Conservation (phyloP, 208 protist genomes). For the Trichomonas gallinae region DNA sequence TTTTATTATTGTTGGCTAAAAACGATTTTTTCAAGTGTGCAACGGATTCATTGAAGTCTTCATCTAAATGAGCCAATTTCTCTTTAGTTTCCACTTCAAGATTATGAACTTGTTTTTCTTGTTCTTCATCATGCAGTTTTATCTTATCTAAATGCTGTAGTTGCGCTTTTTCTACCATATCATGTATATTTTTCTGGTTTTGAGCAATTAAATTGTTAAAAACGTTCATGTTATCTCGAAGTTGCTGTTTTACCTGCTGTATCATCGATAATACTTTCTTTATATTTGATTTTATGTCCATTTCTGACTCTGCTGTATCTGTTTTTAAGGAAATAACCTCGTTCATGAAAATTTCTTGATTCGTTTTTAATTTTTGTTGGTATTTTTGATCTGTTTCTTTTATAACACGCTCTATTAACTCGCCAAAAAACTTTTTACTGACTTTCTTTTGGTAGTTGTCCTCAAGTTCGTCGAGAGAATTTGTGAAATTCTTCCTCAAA, state of each 20-base stretch:
- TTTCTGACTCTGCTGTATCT: not conserved
- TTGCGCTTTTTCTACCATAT: not conserved
- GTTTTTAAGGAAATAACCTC: not conserved
- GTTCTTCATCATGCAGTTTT: not conserved
- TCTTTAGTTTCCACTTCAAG: not conserved
- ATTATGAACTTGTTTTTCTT: not conserved
- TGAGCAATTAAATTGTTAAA: not conserved
- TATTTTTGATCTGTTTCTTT: not conserved
- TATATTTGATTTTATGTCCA: not conserved
- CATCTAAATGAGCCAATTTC: not conserved
- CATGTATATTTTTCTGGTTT: not conserved
- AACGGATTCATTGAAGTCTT: not conserved
- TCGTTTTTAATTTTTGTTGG: not conserved
- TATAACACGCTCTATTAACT: not conserved
- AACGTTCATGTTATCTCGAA: not conserved
- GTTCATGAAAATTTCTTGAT: not conserved
- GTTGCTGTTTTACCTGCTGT: not conserved
- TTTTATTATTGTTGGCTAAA: not conserved
- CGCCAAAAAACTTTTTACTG: not conserved
- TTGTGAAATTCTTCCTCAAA: not conserved
- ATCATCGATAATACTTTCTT: not conserved
- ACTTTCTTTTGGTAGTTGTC: not conserved
- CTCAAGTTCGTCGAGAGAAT: not conserved
- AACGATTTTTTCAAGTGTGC: not conserved
- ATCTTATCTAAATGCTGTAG: not conserved